phyloP scores from a whole-genome alignment of 2,329 filamentous ascomycete species.

The Phaeosphaeriaceae sp. region DNA sequence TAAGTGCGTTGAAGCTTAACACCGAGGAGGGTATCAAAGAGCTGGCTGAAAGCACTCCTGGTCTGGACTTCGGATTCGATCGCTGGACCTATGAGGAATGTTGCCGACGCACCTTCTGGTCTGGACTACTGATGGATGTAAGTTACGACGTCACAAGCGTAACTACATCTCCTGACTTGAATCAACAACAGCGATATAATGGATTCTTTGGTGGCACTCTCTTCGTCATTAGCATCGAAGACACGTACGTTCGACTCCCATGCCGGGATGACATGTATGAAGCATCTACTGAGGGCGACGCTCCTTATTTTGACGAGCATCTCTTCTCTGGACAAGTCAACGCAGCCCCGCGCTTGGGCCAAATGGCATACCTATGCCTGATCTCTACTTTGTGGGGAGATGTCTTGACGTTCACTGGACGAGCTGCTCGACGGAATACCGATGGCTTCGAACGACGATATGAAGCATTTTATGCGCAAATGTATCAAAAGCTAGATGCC shows the following conservation, averaged over 20 bases:
- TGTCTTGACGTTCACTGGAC: slow-evolving; percentile 66
- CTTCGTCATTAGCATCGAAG: slow-evolving; percentile 66
- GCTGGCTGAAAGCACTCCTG: slow-evolving; percentile 53
- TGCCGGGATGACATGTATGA: slow-evolving; percentile 69
- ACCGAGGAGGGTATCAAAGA: slow-evolving; percentile 61
- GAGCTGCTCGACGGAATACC: slow-evolving; percentile 55
- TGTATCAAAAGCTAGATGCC: slow-evolving; percentile 60
- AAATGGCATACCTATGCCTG: slow-evolving; percentile 68
- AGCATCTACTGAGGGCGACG: slow-evolving; percentile 61
- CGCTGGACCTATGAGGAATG: slow-evolving; percentile 68
- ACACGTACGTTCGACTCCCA: slow-evolving; percentile 72
- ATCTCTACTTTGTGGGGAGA: slow-evolving; percentile 72
- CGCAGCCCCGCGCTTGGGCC: slow-evolving; percentile 47
- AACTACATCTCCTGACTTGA: slow-evolving; percentile 40
- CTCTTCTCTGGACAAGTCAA: slow-evolving; percentile 49
- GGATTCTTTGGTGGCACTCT: slow-evolving; percentile 60
- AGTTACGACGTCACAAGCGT: slow-evolving; percentile 46
- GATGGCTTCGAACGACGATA: slow-evolving; percentile 55
- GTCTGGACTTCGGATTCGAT: slow-evolving; percentile 65
- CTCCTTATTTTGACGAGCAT: slow-evolving; percentile 67
- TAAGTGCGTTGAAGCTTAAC: slow-evolving; percentile 68
- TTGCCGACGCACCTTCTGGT: slow-evolving; percentile 75
- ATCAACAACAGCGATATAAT: slow-evolving; percentile 60
- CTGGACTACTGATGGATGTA: slow-evolving; percentile 72
- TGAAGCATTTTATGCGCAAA: slow-evolving; percentile 61